phyloP scores from a whole-genome alignment of 441 rosid species.

The Pelargonium cotyledonis region DNA sequence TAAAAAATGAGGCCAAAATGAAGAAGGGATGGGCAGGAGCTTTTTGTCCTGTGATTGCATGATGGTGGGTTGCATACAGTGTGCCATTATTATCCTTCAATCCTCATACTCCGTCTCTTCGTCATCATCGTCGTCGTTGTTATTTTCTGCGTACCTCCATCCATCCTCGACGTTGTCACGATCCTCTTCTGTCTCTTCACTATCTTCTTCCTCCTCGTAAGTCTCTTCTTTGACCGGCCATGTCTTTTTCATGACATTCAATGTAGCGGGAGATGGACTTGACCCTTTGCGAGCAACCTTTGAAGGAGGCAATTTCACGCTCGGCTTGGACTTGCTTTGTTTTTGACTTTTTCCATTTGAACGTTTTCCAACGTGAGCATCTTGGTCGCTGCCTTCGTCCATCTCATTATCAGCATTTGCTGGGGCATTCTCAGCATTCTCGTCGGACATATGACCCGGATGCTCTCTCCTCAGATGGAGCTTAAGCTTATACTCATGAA shows the following conservation, averaged over 20 bases:
- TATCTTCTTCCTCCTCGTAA: slow-evolving; percentile 75
- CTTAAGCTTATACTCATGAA: slow-evolving; percentile 26
- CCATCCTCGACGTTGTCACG: slow-evolving; percentile 72
- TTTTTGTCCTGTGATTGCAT: background rate
- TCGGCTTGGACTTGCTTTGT: slow-evolving; percentile 53
- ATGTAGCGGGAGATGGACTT: slow-evolving; percentile 45
- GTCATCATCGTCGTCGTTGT: slow-evolving; percentile 63
- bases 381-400: slow-evolving; percentile 81
- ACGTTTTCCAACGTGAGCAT: slow-evolving; percentile 46
- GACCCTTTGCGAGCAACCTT: slow-evolving; percentile 52
- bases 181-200: slow-evolving; percentile 83
- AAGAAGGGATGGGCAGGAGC: no score
- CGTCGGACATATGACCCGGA: slow-evolving; percentile 22
- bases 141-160: slow-evolving; percentile 65
- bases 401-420: slow-evolving; percentile 46
- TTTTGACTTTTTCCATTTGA: slow-evolving; percentile 48
- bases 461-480: slow-evolving; percentile 28
- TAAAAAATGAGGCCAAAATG: no score
- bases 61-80: background rate
- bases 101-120: slow-evolving; percentile 95
- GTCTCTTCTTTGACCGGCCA: slow-evolving; percentile 57
- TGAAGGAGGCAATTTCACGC: slow-evolving; percentile 52
- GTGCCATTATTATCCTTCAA: slow-evolving; percentile 23
- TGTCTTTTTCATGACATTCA: slow-evolving; percentile 40
- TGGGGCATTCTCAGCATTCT: slow-evolving; percentile 41